A percentile compares a stretch with the other conserved stretches of the same genome.
phyloP scores from a whole-genome alignment of 2,329 filamentous ascomycete genomes.

The Meredithiella fracta region DNA sequence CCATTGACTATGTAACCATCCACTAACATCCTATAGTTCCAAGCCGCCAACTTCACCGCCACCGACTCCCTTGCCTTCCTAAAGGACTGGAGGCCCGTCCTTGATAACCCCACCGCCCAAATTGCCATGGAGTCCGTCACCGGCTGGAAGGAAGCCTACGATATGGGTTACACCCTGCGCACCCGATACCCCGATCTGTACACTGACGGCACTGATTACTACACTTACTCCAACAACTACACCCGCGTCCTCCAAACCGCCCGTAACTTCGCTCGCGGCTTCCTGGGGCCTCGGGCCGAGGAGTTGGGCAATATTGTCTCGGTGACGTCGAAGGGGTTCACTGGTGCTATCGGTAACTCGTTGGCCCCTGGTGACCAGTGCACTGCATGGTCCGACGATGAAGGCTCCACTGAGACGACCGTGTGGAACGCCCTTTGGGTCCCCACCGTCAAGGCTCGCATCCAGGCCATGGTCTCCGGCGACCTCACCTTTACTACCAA shows the following conservation, averaged over 20 bases:
- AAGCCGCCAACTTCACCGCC: constrained; percentile 35
- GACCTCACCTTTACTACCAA: constrained; percentile 35
- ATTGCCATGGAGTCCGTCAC: constrained; percentile 43
- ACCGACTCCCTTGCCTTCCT: constrained; percentile 39
- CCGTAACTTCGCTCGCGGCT: constrained; percentile 43
- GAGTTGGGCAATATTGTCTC: constrained; percentile 39
- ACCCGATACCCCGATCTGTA: constrained; percentile 36
- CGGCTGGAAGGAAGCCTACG: constrained; percentile 44
- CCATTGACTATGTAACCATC: neutral
- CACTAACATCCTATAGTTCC: constrained; percentile 26
- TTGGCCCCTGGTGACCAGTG: constrained; percentile 47
- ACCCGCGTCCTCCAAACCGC: constrained; percentile 46
- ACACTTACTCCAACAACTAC: constrained; percentile 51
- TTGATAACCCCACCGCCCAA: constrained; percentile 37
- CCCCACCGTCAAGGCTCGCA: constrained; percentile 34
- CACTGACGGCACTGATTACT: constrained; percentile 32
- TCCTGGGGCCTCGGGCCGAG: constrained; percentile 38
- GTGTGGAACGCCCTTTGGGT: constrained; percentile 36
- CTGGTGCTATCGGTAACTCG: constrained; percentile 40
- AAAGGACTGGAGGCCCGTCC: constrained; percentile 38
- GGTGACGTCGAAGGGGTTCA: constrained; percentile 38
- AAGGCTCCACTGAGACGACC: constrained; percentile 29
- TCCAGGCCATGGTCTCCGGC: constrained; percentile 37
- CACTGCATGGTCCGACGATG: constrained; percentile 38
- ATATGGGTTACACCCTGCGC: constrained; percentile 36